Base-by-base conservation (phyloP, 2,329 filamentous ascomycete genomes). In the Alternaria triticina region DNA sequence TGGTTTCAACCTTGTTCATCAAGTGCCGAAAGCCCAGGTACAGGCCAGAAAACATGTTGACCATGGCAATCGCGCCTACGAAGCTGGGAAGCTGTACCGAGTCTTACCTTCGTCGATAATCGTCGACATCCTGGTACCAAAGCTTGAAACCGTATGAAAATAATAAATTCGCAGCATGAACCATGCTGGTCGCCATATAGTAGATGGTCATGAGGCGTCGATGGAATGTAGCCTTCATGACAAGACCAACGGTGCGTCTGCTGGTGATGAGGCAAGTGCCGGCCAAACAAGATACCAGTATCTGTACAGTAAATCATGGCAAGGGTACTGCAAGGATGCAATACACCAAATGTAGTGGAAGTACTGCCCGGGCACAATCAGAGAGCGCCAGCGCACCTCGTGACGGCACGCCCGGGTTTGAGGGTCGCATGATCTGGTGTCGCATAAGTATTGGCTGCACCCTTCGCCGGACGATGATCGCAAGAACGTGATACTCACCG, bases 321-420 rank as follows among this genome's bases (percentile, higher is more conserved):
- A 10, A 40, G 36, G 36, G 6, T 40, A 40, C 36, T 10, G 36
- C 36, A 40, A 40, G n/a, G 36, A 40, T 40, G n/a, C 15, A 17
- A 17, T 40, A 17, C 4, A 40, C 36, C 36, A 40, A 6, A 40
- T 40, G 9, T 17, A 11, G 36, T 40, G 36, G 36, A 40, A 40
- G 17, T 36, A 36, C 49, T 36, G 28, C 49, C 49, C 62, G 63
- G 58, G 49, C 51, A 49, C 40, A 43, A 64, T 65, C 63, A 64
- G 63, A 50, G 57, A 45, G 28, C 68, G 70, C 67, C 70, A 72
- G 54, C 71, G 46, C 63, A 72, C 54, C 71, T 68, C 70, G 71
- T 73, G 71, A 73, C 62, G 60, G 54, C 22, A 59, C 40, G 44
- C 45, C 57, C 46, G 57, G 51, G 52, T 62, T 56, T 36, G 47